Percentiles rank a stretch among this genome's conserved stretches.
Conservation (phyloP, 345 rosid genomes). For the Lepidium sativum region DNA sequence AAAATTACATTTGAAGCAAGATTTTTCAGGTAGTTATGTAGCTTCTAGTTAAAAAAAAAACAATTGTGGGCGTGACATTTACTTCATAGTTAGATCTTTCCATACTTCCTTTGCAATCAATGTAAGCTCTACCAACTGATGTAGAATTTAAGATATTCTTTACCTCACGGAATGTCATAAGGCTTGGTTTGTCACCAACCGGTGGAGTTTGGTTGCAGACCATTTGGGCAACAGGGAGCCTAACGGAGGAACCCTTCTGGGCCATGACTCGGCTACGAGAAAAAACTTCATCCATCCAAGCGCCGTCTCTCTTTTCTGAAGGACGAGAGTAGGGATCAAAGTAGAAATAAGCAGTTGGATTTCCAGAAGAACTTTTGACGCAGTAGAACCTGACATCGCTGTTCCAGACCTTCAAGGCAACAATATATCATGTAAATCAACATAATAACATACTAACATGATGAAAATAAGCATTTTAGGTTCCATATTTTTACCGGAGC, state of each 20-base stretch:
- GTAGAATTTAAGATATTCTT: background rate
- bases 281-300: conserved; percentile 95
- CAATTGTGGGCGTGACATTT: background rate
- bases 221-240: conserved; percentile 74
- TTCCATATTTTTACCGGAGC: conserved; percentile 56
- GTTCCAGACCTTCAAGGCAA: conserved; percentile 71
- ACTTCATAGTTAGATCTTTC: background rate
- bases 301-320: conserved; percentile 79
- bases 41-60: background rate
- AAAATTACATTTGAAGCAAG: background rate
- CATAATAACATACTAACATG: conserved; percentile 1
- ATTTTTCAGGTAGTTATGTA: background rate
- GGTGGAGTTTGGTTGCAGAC: conserved; percentile 97
- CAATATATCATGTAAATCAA: conserved; percentile 13
- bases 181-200: conserved; percentile 90
- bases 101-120: background rate
- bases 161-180: conserved; percentile 96
- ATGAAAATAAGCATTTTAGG: background rate
- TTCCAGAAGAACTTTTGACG: conserved; percentile 73
- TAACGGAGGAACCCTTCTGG: conserved; percentile 24
- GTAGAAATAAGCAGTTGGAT: conserved; percentile 78
- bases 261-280: conserved; percentile 55
- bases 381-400: conserved; percentile 70
- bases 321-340: conserved; percentile 98
- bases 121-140: background rate